Evolutionary conservation across 495 filamentous ascomycete genomes (phyloP), one percentile per base, ranked within the genome.

Genomic region (Parmelia sp.): DNA sequence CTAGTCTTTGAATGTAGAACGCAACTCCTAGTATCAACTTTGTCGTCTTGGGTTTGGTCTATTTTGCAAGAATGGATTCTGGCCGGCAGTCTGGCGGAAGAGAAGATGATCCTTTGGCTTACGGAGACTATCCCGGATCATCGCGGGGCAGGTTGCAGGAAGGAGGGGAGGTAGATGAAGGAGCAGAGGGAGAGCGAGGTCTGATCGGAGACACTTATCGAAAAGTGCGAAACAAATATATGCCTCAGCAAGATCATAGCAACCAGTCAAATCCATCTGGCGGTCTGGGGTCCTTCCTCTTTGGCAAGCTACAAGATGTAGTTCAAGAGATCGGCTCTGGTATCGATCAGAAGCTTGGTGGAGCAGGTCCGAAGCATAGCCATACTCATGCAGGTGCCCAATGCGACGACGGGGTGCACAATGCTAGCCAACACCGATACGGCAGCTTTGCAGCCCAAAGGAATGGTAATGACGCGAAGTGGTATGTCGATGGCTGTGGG

Each of bases 401-500:
- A 37, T 84, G 82, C 67, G 79, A 77, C 27, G 62, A 76, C 27
- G 72, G 63, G 25, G 68, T 68, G 12, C 75, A 79, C 56, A 74
- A 78, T 53, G 73, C 74, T 56, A 73, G 81, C 47, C 78, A 84
- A 58, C 81, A 93, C 66, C 84, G 91, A 40, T 96, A 87, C 74
- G 82, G 85, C 45, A 95, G 90, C 66, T 97, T 97, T 76, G 89
- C 89, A 3, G 88, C 90, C 8, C 75, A 83, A 19, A 77, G 85
- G 33, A 77, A 82, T 57, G 79, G 80, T 19, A 89, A 90, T 65
- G 80, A 86, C 60, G 81, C 81, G 42, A 96, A 97, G 76, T 96
- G 91, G 90, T 94, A 90, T 78, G 90, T 97, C 29, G 93, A 97
- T 74, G 93, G 90, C 4, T 92, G 90, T 71, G 86, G 86, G 1